phyloP scores from a whole-genome alignment of 2,329 filamentous ascomycete species.

The Stachybotrys chartarum region DNA sequence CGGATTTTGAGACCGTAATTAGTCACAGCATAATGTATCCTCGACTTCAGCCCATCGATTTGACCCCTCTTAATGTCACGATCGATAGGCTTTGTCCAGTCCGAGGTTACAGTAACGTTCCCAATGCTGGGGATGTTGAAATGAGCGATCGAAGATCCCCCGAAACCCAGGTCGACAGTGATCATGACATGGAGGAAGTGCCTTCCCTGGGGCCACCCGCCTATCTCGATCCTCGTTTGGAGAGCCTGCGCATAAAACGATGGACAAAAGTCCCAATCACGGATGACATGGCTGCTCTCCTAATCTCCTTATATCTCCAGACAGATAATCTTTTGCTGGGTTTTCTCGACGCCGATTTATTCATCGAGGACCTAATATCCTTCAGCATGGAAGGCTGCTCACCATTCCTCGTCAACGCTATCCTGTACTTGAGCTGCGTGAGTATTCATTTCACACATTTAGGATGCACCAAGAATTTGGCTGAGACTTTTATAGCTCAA shows the following conservation, averaged over 20 bases:
- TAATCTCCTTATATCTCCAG: constrained; percentile 17
- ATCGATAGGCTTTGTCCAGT: too few species aligned
- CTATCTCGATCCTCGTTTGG: background rate
- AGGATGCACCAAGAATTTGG: background rate
- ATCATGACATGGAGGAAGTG: too few species aligned
- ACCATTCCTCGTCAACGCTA: constrained; percentile 14
- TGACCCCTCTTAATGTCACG: too few species aligned
- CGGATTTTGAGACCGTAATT: too few species aligned
- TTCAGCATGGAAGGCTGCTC: constrained; percentile 16
- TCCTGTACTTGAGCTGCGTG: background rate
- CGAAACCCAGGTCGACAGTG: too few species aligned
- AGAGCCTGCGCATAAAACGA: background rate
- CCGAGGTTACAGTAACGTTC: too few species aligned
- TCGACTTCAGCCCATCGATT: too few species aligned
- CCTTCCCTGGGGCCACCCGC: too few species aligned
- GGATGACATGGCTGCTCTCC: background rate
- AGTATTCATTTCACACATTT: background rate
- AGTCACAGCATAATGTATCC: too few species aligned
- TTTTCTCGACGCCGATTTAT: constrained; percentile 17
- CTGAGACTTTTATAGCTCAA: background rate
- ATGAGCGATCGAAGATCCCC: too few species aligned
- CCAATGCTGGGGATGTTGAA: too few species aligned
- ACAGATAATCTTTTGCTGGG: constrained; percentile 22
- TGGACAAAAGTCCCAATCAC: background rate
- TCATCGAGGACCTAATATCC: constrained; percentile 17